Evolutionary conservation across 225 moss, liverwort and hornwort species (phyloP), one percentile per base, ranked within the genome.

Genomic region (Marchantia paleacea): DNA sequence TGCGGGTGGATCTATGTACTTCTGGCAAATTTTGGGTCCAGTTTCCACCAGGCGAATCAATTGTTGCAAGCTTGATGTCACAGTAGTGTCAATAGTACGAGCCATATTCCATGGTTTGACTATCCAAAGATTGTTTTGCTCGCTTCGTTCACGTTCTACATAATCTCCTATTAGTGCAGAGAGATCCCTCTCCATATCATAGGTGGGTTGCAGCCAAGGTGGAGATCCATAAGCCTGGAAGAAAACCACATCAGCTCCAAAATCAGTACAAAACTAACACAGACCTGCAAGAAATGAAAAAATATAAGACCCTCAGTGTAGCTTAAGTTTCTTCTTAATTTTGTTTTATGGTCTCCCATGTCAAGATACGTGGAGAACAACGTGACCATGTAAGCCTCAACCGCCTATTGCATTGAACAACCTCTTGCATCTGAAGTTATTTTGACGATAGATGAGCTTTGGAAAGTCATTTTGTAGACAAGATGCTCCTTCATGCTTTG

Each of bases 71-170:
- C 75, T 89, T 60, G 81, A 88, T 57, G 93, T 92, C 83, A 99
- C 93, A 16, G 93, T 90, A 10, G 97, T 99, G 55, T 99, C 97
- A 78, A 99, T 95, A 70, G 95, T 99, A 15, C 97, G 92, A 76
- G 97, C 97, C 97, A 99, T 95, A 69, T 99, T 99, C 97, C 97
- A 99, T 58, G 97, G 97, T 81, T 99, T 99, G 77, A 95, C 95
- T 78, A 99, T 99, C 97, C 97, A 99, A 26, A 99, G 75, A 84
- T 95, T 95, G 80, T 95, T 90, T 76, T 85, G 79, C 8, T 84
- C 81, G 61, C 74, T 85, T 14, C 82, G 82, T 73, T 94, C 90
- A 25, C 97, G 86, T 80, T 85, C 88, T 52, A 91, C 63, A 75
- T 93, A 92, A 74, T 95, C 97, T 70, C 97, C 97, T 68, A 99